Evolutionary conservation across 2,329 filamentous ascomycete species (phyloP).

Genomic region (Verticillium albo-atrum): DNA sequence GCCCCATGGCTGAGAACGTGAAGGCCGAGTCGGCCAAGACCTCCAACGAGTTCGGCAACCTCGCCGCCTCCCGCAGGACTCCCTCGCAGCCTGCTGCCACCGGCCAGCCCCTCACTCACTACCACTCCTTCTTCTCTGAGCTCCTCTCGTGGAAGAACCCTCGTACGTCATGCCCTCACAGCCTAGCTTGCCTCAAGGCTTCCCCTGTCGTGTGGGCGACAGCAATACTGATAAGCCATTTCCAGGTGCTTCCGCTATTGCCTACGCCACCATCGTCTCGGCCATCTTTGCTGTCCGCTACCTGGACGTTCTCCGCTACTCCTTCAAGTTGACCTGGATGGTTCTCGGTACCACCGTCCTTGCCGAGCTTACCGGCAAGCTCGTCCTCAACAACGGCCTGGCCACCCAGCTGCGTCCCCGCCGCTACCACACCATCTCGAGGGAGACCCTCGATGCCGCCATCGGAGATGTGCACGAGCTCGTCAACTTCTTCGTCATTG

Average conservation of each 20-base stretch:
- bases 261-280: conserved; percentile 53
- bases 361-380: conserved; percentile 58
- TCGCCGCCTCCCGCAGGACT: conserved; percentile 52
- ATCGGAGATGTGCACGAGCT: conserved; percentile 64
- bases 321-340: conserved; percentile 63
- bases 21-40: conserved; percentile 53
- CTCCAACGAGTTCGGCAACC: conserved; percentile 50
- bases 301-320: conserved; percentile 61
- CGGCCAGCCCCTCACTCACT: conserved; percentile 61
- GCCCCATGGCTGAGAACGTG: conserved; percentile 55
- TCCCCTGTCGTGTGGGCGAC: no score
- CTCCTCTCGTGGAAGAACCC: conserved; percentile 67
- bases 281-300: conserved; percentile 62
- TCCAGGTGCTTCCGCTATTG: conserved; percentile 59
- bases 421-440: conserved; percentile 63
- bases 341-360: conserved; percentile 54
- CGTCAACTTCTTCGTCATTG: conserved; percentile 68
- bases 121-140: conserved; percentile 67
- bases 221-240: conserved; percentile 6
- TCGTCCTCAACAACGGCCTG: conserved; percentile 56
- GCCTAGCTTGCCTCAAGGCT: not conserved
- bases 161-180: conserved; percentile 38
- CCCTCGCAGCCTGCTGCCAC: conserved; percentile 50
- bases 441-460: conserved; percentile 55
- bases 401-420: conserved; percentile 62